Percentiles rank a stretch among this genome's conserved stretches.
Evolutionary conservation across 345 rosid species (phyloP).

Genomic region (Chamaenerion angustifolium): DNA sequence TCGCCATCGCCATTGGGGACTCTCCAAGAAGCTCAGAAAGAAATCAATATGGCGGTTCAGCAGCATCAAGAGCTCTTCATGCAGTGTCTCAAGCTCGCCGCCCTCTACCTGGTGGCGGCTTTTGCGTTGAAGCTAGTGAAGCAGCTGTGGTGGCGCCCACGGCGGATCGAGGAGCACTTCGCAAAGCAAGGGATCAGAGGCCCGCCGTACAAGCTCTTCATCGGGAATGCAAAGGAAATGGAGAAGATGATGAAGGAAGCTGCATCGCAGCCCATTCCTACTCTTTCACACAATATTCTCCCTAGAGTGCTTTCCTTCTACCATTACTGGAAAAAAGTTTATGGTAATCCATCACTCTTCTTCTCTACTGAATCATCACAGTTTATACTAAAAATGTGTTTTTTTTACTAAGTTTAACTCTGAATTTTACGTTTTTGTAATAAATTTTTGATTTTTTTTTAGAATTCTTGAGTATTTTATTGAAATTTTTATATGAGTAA

Average conservation of each 20-base stretch:
- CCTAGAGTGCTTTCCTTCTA: conserved; percentile 91
- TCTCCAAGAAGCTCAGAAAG: too few species aligned
- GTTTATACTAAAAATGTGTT: too few species aligned
- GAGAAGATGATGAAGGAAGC: conserved; percentile 84
- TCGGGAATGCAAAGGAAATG: conserved; percentile 84
- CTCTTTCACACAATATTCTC: conserved; percentile 79
- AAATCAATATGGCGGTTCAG: too few species aligned
- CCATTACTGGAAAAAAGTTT: conserved; percentile 90
- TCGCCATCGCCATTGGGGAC: too few species aligned
- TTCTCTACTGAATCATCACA: too few species aligned
- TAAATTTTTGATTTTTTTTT: too few species aligned
- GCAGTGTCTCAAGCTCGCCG: conserved; percentile 30
- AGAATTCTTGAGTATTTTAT: too few species aligned
- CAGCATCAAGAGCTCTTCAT: too few species aligned
- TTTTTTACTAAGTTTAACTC: too few species aligned
- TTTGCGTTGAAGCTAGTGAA: conserved; percentile 27
- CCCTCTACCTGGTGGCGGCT: conserved; percentile 19
- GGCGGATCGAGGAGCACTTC: conserved; percentile 83
- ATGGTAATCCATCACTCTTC: conserved; percentile 28
- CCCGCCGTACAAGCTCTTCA: conserved; percentile 86
- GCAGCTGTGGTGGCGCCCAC: conserved; percentile 82
- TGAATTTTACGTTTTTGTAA: too few species aligned
- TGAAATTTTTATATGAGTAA: too few species aligned
- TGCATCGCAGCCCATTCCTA: conserved; percentile 72
- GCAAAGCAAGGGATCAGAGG: conserved; percentile 91